Evolutionary conservation across 2,329 filamentous ascomycete genomes (phyloP), one percentile per base, ranked within the genome.

Genomic region (Hymenoscyphus salicellus): DNA sequence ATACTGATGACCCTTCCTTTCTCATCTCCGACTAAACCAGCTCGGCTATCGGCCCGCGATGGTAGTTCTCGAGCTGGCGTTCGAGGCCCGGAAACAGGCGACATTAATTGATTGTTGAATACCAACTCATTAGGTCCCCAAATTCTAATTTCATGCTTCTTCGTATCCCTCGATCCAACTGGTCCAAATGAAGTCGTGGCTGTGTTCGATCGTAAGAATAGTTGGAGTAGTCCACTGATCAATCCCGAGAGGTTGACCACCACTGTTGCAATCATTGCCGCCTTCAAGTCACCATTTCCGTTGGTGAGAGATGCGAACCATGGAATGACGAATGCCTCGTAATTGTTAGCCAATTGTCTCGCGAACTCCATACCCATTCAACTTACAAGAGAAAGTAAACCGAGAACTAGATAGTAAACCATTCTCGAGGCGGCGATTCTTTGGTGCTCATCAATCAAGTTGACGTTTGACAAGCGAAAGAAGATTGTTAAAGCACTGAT

Each of bases 191-290:
- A 85, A 30, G 84, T 84, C 14, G 83, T 81, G 14, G 83, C 80
- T 16, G 82, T 84, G 68, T 86, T 88, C 2, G 87, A 86, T 68
- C 88, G 84, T 59, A 91, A 79, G 70, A 90, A 88, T 8, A 91
- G 78, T 70, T 90, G 88, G 28, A 90, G 80, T 17, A 86, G 83
- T 3, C 87, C 86, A 17, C 85, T 87, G 73, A 87, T 81, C 17
- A 91, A 77, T 2, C 88, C 89, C 0, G 87, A 87, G 1, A 89
- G 79, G 72, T 90, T 90, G 17, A 86, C 80, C 2, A 87, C 85
- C 6, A 91, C 85, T 17, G 87, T 84, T 30, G 86, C 86, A 49
- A 89, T 83, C 80, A 89, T 86, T 2, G 85, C 81, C 3, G 88
- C 77, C 30, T 81, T 83, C 55, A 83, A 64, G 75, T 80, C 79